Evolutionary conservation across 2,329 filamentous ascomycete genomes (phyloP).

Genomic region (Sclerotiophoma versabilis): DNA sequence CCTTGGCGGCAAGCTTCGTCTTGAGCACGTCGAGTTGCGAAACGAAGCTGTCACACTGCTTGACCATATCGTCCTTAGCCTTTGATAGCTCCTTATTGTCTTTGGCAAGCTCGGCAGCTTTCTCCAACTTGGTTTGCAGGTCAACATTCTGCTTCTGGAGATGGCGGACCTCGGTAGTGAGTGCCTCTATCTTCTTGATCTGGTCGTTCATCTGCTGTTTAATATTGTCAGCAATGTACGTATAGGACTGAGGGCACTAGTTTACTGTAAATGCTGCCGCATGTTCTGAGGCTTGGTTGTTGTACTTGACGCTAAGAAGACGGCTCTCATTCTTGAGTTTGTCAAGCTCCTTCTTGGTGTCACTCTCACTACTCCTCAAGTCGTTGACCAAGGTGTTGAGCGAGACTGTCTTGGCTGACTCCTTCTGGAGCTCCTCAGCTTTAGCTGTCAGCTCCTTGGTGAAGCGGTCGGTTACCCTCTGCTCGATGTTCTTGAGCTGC

Average conservation of each 20-base stretch:
- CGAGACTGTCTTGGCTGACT: conserved; percentile 25
- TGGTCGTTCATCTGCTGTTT: conserved; percentile 25
- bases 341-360: conserved; percentile 24
- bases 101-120: conserved; percentile 25
- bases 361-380: conserved; percentile 21
- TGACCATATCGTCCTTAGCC: conserved; percentile 11
- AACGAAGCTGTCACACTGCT: conserved; percentile 1
- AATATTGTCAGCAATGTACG: neutral
- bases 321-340: conserved; percentile 29
- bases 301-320: conserved; percentile 29
- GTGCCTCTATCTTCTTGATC: conserved; percentile 24
- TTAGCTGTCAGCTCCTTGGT: conserved; percentile 25
- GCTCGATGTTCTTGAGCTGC: conserved; percentile 23
- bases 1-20: neutral
- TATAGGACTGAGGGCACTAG: neutral
- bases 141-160: conserved; percentile 25
- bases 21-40: conserved; percentile 14
- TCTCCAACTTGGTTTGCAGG: conserved; percentile 19
- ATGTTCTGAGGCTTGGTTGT: conserved; percentile 30
- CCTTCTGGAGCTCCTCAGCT: conserved; percentile 27
- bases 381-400: conserved; percentile 23
- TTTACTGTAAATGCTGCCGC: conserved; percentile 29
- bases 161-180: conserved; percentile 19
- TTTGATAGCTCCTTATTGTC: conserved; percentile 14
- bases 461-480: conserved; percentile 23